Evolutionary conservation across 805 yeast genomes (phyloP).

Genomic region (Brettanomyces nanus): DNA sequence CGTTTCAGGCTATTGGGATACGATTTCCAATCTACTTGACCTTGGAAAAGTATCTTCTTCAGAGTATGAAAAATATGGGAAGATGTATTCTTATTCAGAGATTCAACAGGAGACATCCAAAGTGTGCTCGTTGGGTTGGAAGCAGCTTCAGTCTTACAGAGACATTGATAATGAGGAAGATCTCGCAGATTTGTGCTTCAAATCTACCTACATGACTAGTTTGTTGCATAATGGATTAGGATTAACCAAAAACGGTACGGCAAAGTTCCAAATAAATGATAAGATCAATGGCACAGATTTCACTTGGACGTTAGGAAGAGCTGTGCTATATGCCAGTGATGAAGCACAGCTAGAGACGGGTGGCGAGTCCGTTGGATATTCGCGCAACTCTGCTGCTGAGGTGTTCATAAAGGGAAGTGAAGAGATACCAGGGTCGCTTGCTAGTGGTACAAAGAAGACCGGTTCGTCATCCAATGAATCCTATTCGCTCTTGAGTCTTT

Average conservation of each 20-base stretch:
- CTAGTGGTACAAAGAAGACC: too few relatives aligned
- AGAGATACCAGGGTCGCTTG: slow-evolving; percentile 29
- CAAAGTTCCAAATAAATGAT: slow-evolving; percentile 37
- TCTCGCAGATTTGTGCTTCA: slow-evolving; percentile 49
- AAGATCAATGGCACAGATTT: slow-evolving; percentile 73
- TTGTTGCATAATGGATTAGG: slow-evolving; percentile 55
- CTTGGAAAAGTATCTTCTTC: slow-evolving; percentile 9
- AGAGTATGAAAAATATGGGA: slow-evolving; percentile 18
- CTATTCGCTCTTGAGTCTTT: too few relatives aligned
- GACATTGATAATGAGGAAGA: slow-evolving; percentile 34
- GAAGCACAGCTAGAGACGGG: slow-evolving; percentile 23
- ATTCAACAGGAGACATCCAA: slow-evolving; percentile 37
- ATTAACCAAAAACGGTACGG: slow-evolving; percentile 39
- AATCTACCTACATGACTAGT: slow-evolving; percentile 49
- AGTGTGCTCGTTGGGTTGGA: slow-evolving; percentile 38
- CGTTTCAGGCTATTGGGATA: slow-evolving; percentile 63
- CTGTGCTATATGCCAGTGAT: slow-evolving; percentile 55
- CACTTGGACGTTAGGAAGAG: slow-evolving; percentile 90
- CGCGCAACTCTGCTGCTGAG: slow-evolving; percentile 39
- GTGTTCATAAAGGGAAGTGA: slow-evolving; percentile 46
- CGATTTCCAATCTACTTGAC: slow-evolving; percentile 38
- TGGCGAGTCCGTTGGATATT: slow-evolving; percentile 32
- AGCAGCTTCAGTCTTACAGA: slow-evolving; percentile 10
- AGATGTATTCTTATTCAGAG: slow-evolving; percentile 36
- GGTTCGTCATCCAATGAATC: too few relatives aligned